Base-by-base conservation (phyloP, 768 basidiomycete species). In the Phanerodontia chrysosporium region DNA sequence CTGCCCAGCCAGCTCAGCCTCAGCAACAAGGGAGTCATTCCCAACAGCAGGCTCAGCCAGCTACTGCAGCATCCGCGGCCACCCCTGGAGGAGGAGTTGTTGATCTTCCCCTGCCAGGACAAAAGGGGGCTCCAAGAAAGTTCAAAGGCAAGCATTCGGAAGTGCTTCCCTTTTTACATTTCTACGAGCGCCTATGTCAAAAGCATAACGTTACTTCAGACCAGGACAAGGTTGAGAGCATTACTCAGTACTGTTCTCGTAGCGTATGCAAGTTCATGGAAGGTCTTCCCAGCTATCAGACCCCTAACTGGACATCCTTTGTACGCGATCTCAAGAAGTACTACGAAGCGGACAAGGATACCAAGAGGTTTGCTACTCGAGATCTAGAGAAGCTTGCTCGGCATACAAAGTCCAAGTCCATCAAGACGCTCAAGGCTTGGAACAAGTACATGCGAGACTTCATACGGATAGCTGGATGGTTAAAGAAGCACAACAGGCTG, bases 211-310 rank as follows among this genome's bases (percentile, higher is more conserved):
- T 58, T 3, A 51, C 36, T 3, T 1, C 25, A 3, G 49, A 51
- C 18, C 30, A 44, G 2, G 57, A 58, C 18, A 58, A 58, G 29
- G 22, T 58, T 6, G 35, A 51, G 36, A 58, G 30, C 36, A 44
- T 58, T 27, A 51, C 49, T 2, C 57, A 58, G 27, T 60, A 60
- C 22, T 60, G 59, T 35, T 60, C 59, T n/a, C 16, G 30, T 14
- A 32, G 35, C 13, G 46, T 60, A 10, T 24, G 27, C 8, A 45
- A 60, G 25, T 32, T 55, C 13, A 49, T 60, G 46, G 32, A 55
- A 36, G 59, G 58, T 1, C 32, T 55, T 6, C 1, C 13, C 3
- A 55, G 53, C 36, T 55, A 48, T 30, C 3, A 21, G 7, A 1
- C 10, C n/a, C 22, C 22, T 8, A 32, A 48, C 21, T 55, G 53